A percentile compares a stretch with the other conserved stretches of the same genome.
Evolutionary conservation across 192 early-diverging fungal species (phyloP).

Genomic region (Rhizoclosmatium globosum): DNA sequence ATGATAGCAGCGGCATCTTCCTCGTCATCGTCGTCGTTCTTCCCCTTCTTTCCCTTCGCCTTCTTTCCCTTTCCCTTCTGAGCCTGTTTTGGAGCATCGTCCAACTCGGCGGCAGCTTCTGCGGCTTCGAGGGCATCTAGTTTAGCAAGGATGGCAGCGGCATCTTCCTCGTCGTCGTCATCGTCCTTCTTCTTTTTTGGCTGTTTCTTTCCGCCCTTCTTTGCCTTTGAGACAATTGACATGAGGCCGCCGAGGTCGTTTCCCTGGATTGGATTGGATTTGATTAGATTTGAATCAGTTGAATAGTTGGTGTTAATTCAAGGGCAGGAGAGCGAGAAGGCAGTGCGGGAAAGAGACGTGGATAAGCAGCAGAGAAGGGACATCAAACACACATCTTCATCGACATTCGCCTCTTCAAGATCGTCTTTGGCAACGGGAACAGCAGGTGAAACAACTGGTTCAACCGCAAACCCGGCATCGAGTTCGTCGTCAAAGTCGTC

Average conservation of each 20-base stretch:
- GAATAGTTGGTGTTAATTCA: not conserved
- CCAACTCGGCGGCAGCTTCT: constrained; percentile 67
- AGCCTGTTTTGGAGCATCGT: constrained; percentile 21
- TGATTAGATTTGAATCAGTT: not conserved
- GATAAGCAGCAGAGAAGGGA: not conserved
- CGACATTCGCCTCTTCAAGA: constrained; percentile 43
- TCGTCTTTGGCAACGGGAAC: constrained; percentile 36
- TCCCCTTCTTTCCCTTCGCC: constrained; percentile 47
- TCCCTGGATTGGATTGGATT: constrained; percentile 42
- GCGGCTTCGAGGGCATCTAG: constrained; percentile 54
- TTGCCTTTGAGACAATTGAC: constrained; percentile 58
- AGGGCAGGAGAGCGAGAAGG: not conserved
- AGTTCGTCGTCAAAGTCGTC: constrained; percentile 58
- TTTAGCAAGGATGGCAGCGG: constrained; percentile 49
- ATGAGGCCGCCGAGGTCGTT: constrained; percentile 78
- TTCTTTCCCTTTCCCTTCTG: constrained; percentile 27
- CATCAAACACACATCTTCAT: constrained; percentile 56
- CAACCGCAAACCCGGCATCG: constrained; percentile 44
- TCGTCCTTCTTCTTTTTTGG: constrained; percentile 50
- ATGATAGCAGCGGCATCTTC: constrained; percentile 63
- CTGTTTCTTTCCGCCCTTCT: constrained; percentile 49
- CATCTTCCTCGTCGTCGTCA: constrained; percentile 55
- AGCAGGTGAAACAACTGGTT: constrained; percentile 40
- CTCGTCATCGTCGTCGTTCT: constrained; percentile 52
- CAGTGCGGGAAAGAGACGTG: not conserved